Evolutionary conservation across 305 asterid genomes (phyloP).

Genomic region (Petunia hybrid): DNA sequence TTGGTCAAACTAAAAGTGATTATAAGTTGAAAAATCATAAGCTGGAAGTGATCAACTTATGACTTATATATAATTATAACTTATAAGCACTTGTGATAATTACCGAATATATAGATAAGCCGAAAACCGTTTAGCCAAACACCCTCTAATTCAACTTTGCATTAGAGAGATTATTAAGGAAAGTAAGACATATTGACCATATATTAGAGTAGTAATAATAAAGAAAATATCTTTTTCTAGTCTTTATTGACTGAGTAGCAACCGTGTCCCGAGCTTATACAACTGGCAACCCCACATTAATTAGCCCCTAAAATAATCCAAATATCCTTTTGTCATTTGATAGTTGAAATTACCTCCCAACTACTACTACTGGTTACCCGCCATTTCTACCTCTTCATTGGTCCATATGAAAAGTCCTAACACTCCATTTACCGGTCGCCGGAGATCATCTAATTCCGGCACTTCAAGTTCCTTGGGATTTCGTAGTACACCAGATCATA

Average conservation of each 20-base stretch:
- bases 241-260: conserved; percentile 17
- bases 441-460: conserved; percentile 29
- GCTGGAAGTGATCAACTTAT: too few species aligned
- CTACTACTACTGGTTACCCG: conserved; percentile 45
- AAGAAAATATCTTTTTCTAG: neutral
- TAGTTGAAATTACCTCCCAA: conserved; percentile 38
- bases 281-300: neutral
- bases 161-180: too few species aligned
- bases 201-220: neutral
- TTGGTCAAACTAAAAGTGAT: too few species aligned
- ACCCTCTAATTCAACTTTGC: too few species aligned
- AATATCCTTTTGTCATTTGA: conserved; percentile 33
- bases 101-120: too few species aligned
- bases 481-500: conserved; percentile 42
- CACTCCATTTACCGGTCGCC: conserved; percentile 35
- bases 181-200: too few species aligned
- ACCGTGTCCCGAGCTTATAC: too few species aligned
- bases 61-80: too few species aligned
- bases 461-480: conserved; percentile 46
- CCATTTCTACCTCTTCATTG: conserved; percentile 42
- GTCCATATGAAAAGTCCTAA: conserved; percentile 32
- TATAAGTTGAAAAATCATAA: too few species aligned
- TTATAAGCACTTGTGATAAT: too few species aligned
- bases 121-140: too few species aligned
- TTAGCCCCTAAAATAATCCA: conserved; percentile 33